Evolutionary conservation across 257 asterid species (phyloP), one percentile per base, ranked within the genome.

Genomic region (Jacaranda copaia): DNA sequence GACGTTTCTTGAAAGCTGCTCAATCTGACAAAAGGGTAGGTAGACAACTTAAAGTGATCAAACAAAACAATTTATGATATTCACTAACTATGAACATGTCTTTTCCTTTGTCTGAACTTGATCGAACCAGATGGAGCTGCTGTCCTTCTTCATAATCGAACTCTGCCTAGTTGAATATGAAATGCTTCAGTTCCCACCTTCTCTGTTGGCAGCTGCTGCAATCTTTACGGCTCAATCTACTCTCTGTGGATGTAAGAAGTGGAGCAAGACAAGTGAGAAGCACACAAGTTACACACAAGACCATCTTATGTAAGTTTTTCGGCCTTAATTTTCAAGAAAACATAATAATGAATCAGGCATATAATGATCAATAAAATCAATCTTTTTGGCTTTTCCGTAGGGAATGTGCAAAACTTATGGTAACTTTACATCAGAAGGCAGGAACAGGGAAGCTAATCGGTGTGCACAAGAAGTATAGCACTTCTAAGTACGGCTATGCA

Each of bases 151-250:
- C 87, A 77, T 92, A 58, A 83, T 90, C 14, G 98, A 96, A 72
- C 89, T 96, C 32, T 87, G 98, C 85, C 89, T 96, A 6, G 89
- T 96, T 2, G 97, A 93, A 70, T 91, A 87, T 25, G 95, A 88
- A 73, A 93, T 91, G 97, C 93, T 96, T 16, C 81, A 77, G 39
- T 96, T 85, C 88, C 87, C 87, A 16, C 98, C 98, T 25, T 96
- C 99, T 4, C 61, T 88, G 42, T 64, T 96, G 73, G 99, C 99
- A 15, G 98, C 98, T 10, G 98, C 97, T 36, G 98, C 99, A 3
- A 79, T 96, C 66, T 96, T 86, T 49, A 91, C 99, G 5, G 97
- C 98, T 1, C 90, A 91, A 39, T 88, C 91, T 68, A 80, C 91
- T 38, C 80, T 93, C 60, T 76, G 43, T 36, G 95, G 97, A 10